Percentiles rank a stretch among this genome's conserved stretches.
Conservation (phyloP, 2,329 filamentous ascomycete genomes). For the Arachnomyces sp. region DNA sequence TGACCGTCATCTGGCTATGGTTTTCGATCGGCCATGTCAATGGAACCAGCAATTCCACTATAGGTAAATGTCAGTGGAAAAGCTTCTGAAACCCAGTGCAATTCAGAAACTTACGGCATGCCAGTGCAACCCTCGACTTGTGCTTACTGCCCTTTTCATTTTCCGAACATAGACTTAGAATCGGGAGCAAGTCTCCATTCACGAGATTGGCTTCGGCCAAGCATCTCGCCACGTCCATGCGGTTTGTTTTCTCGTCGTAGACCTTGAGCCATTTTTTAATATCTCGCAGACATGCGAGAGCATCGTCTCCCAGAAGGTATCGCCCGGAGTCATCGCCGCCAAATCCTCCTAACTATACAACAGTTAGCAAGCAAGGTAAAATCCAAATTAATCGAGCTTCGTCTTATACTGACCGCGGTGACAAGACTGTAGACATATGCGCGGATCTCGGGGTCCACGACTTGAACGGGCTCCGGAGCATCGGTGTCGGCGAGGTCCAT, state of each 20-base stretch:
- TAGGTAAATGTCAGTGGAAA: slow-evolving; percentile 9
- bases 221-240: slow-evolving; percentile 90
- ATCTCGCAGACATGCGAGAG: slow-evolving; percentile 83
- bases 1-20: slow-evolving; percentile 73
- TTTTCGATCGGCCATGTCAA: slow-evolving; percentile 92
- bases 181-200: slow-evolving; percentile 80
- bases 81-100: background rate
- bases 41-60: slow-evolving; percentile 79
- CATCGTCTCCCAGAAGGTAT: slow-evolving; percentile 89
- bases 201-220: slow-evolving; percentile 89
- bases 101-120: slow-evolving; percentile 52
- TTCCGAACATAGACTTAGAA: slow-evolving; percentile 74
- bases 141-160: slow-evolving; percentile 64
- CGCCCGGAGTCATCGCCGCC: slow-evolving; percentile 69
- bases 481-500: slow-evolving; percentile 33
- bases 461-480: slow-evolving; percentile 34
- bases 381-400: too few relatives aligned
- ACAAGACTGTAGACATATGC: slow-evolving; percentile 91
- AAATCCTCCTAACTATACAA: slow-evolving; percentile 68
- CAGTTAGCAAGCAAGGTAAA: background rate
- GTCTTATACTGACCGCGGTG: slow-evolving; percentile 63
- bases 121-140: slow-evolving; percentile 71
- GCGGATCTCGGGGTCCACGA: slow-evolving; percentile 85
- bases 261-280: slow-evolving; percentile 92
- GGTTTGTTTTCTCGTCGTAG: slow-evolving; percentile 87